Conservation (phyloP, 2,329 filamentous ascomycete species). For the Diaporthe batatas region DNA sequence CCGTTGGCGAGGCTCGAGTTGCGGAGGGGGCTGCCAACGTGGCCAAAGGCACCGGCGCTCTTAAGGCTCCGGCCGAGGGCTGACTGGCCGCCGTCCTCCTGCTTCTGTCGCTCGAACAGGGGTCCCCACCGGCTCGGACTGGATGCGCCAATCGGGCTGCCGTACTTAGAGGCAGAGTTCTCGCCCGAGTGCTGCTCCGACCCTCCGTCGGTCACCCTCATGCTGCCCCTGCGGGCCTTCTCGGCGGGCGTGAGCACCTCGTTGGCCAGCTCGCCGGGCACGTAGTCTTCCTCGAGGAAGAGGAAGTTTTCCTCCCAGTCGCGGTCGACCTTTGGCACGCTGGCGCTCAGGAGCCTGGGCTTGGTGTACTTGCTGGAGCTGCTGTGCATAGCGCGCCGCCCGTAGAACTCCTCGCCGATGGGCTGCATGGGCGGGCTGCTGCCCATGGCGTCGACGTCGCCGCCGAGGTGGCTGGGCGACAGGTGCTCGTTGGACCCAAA, state of each 20-base stretch:
- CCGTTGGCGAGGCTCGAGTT: slow-evolving; percentile 72
- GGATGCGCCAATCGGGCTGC: slow-evolving; percentile 68
- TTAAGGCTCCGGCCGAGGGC: slow-evolving; percentile 52
- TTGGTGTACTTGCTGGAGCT: slow-evolving; percentile 70
- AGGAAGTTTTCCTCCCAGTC: slow-evolving; percentile 79
- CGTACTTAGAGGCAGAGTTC: slow-evolving; percentile 68
- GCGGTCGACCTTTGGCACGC: slow-evolving; percentile 73
- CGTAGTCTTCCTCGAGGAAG: slow-evolving; percentile 86
- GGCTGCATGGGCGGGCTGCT: slow-evolving; percentile 67
- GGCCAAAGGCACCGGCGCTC: slow-evolving; percentile 70
- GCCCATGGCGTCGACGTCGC: slow-evolving; percentile 56
- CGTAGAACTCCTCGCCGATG: slow-evolving; percentile 70
- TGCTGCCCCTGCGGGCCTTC: slow-evolving; percentile 74
- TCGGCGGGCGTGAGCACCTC: slow-evolving; percentile 77
- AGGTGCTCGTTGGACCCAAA: slow-evolving; percentile 75
- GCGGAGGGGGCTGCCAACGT: slow-evolving; percentile 74
- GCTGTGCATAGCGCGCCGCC: slow-evolving; percentile 79
- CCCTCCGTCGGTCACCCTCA: slow-evolving; percentile 61
- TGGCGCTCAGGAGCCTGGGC: slow-evolving; percentile 77
- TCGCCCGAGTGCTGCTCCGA: slow-evolving; percentile 55
- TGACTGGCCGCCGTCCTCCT: slow-evolving; percentile 62
- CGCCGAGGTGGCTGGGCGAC: slow-evolving; percentile 45
- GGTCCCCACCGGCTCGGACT: slow-evolving; percentile 74
- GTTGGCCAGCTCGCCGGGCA: slow-evolving; percentile 77
- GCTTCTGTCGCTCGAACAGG: slow-evolving; percentile 70